Conservation (phyloP, 2,329 filamentous ascomycete species). For the Teratosphaeria gauchensis region DNA sequence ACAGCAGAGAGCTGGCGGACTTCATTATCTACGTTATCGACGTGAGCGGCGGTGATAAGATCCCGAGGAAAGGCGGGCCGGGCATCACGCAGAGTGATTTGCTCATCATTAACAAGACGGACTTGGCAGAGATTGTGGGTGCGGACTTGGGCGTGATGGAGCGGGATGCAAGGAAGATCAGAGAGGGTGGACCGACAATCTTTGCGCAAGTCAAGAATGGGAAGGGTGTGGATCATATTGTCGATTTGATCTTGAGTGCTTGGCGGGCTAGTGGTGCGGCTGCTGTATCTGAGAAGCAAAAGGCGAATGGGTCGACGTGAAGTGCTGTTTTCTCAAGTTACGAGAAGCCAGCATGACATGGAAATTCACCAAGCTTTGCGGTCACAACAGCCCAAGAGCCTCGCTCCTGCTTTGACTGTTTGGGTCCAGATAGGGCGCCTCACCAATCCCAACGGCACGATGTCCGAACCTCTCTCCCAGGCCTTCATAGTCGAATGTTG, state of each 20-base stretch:
- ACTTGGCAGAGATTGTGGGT: constrained; percentile 80
- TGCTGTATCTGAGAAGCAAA: not conserved
- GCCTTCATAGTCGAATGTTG: constrained; percentile 52
- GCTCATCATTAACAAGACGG: constrained; percentile 93
- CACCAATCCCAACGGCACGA: constrained; percentile 46
- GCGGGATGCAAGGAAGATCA: constrained; percentile 81
- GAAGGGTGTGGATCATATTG: constrained; percentile 74
- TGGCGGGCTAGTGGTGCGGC: constrained; percentile 81
- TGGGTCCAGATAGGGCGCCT: constrained; percentile 45
- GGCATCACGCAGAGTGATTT: constrained; percentile 95
- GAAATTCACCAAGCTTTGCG: not conserved
- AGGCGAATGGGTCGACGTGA: not conserved
- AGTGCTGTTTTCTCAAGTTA: not conserved
- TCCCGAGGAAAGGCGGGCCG: constrained; percentile 88
- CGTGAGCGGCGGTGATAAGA: constrained; percentile 91
- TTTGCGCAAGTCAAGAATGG: constrained; percentile 96
- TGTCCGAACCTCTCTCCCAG: constrained; percentile 44
- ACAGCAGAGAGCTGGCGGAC: constrained; percentile 86
- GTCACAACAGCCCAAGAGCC: constrained; percentile 1
- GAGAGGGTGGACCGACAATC: constrained; percentile 88
- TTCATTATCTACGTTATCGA: constrained; percentile 99
- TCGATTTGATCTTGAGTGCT: constrained; percentile 77
- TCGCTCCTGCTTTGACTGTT: constrained; percentile 35
- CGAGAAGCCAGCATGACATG: not conserved
- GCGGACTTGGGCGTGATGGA: constrained; percentile 93